Evolutionary conservation across 345 rosid genomes (phyloP).

Genomic region (Rhodamnia argentea): DNA sequence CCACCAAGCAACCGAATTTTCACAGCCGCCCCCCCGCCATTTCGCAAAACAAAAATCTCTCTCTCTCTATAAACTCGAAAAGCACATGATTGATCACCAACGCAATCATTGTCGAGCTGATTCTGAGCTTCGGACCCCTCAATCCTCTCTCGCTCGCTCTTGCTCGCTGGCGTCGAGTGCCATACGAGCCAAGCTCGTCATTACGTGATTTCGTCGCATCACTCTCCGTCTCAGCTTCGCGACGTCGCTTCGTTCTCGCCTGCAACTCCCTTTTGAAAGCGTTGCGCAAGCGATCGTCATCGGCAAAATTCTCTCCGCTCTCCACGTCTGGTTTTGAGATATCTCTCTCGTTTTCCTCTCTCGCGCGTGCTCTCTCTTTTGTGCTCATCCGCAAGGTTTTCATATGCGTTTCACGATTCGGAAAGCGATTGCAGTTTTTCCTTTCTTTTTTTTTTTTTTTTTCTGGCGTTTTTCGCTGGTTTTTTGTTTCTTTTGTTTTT

Average conservation of each 20-base stretch:
- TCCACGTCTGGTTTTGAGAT: no score
- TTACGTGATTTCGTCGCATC: no score
- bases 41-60: neutral
- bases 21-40: neutral
- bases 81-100: neutral
- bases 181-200: no score
- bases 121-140: neutral
- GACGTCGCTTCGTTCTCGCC: neutral
- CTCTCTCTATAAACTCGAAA: neutral
- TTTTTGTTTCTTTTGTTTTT: no score
- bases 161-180: neutral
- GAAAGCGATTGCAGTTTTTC: neutral
- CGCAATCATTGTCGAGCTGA: neutral
- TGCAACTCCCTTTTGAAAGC: neutral
- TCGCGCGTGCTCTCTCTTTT: neutral
- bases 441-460: fast-evolving
- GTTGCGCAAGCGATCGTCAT: neutral
- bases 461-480: no score
- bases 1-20: neutral
- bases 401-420: neutral
- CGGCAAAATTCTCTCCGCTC: neutral
- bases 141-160: neutral
- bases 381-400: neutral
- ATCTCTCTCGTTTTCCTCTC: neutral
- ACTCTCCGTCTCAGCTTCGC: no score